Evolutionary conservation across 192 early-diverging fungal genomes (phyloP), one percentile per base, ranked within the genome.

Genomic region (Linnemannia schmuckeri): DNA sequence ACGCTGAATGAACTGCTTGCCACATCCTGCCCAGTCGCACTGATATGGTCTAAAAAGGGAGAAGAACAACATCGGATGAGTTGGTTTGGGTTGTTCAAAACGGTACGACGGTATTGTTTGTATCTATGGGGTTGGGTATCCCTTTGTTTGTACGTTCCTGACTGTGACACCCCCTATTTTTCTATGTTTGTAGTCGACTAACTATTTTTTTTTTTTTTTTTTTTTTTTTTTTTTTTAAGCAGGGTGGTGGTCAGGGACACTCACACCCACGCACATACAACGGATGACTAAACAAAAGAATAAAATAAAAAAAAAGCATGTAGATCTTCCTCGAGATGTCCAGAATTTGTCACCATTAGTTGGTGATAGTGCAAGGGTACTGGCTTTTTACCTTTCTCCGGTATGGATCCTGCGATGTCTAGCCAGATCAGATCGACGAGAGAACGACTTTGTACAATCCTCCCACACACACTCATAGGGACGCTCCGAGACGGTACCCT

Each of bases 1-100:
- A 35, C 93, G 92, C 88, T 96, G 95, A 78, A 95, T 95, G 79
- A 96, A 96, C 75, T 93, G 92, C 82, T 96, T 96, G 82, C 89
- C 92, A 86, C 95, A 96, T 47, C 88, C 93, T 42, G 82, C 78
- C 91, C 92, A 92, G 79, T 88, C 70, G 82, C 95, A 96, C 38
- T 88, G 88, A 81, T 93, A 96, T 5, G 94, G 94, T 75, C 85
- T 87, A 70, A n/a, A 24, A 46, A 66, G 61, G 78, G 6, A 38
- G 24, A 35, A 22, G 15, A 49, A 54, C 74, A 24, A 47, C 52
- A 52, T 4, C 15, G 52, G 38, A 17, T 42, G n/a, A 49, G 30
- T 30, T 33, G 27, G 35, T 35, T 41, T 52, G 8, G 24, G 22
- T 27, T 49, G 10, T 20, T 12, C 30, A 57, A 12, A 52, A 74